Evolutionary conservation across 2,329 filamentous ascomycete species (phyloP), one percentile per base, ranked within the genome.

Genomic region (Apiospora marii): DNA sequence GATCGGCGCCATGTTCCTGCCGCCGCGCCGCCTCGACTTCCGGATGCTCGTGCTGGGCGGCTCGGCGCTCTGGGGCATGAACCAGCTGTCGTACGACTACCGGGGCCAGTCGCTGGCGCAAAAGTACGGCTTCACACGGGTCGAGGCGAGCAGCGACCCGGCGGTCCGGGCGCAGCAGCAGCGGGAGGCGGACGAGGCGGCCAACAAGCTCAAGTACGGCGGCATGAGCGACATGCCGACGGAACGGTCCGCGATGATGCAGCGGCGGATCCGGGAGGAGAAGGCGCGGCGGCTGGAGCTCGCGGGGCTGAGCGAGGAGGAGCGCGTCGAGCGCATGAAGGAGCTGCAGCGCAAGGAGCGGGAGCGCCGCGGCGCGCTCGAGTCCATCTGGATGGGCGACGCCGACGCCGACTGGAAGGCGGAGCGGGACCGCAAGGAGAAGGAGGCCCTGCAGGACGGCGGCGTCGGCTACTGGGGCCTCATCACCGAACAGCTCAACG

Each of bases 301-400:
- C 24, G 69, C 72, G 64, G 71, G 73, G 74, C 71, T 24, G 75
- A 79, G 72, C 71, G 76, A 30, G 77, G 78, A 34, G 78, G 80
- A 48, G 78, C 82, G 71, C 78, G 83, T 76, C 79, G 78, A 64
- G 73, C 73, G 77, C 74, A 74, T 74, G 67, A 75, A 77, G 72
- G 76, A 75, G 74, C 74, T 76, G 72, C 76, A 72, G 77, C 79
- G 58, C 19, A 70, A 73, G 68, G 72, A 70, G 69, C 68, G 71
- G 72, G 43, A 68, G 16, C 71, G 77, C 51, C 77, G 74, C 73
- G 78, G 82, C 0, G 19, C 83, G 5, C 51, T 89, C 71, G 82
- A 86, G 74, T 84, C 84, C 74, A 79, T 91, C 22, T 91, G 89
- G 90, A 88, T 90, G 85, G 90, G 89, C 46, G 84, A 84, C 49